Evolutionary conservation across 192 early-diverging fungal genomes (phyloP).

Genomic region (Chytriomyces sp.): DNA sequence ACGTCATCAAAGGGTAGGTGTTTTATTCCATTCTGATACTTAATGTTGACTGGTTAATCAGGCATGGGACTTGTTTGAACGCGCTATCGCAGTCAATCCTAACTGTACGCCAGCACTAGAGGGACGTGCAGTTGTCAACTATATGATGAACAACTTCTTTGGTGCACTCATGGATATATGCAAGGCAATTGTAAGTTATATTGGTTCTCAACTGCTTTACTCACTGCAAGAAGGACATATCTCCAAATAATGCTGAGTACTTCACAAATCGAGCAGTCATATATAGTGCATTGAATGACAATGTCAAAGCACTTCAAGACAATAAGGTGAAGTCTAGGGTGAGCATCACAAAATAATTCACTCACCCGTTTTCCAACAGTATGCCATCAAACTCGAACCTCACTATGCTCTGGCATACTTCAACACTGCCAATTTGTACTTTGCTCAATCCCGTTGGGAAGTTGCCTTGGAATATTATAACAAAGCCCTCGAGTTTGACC

Average conservation of each 20-base stretch:
- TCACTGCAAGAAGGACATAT: constrained; percentile 39
- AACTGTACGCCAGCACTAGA: constrained; percentile 54
- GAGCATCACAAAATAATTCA: background rate
- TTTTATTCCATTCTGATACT: background rate
- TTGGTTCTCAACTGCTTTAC: background rate
- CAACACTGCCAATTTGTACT: constrained; percentile 56
- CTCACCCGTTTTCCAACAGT: constrained; percentile 19
- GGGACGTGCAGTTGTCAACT: constrained; percentile 53
- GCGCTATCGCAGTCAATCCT: constrained; percentile 47
- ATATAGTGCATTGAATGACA: constrained; percentile 50
- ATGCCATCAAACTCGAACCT: constrained; percentile 49
- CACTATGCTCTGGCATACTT: constrained; percentile 51
- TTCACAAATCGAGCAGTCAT: constrained; percentile 56
- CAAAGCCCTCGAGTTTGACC: constrained; percentile 37
- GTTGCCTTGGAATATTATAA: constrained; percentile 44
- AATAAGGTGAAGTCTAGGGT: constrained; percentile 48
- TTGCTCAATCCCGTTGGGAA: constrained; percentile 52
- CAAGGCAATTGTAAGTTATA: constrained; percentile 48
- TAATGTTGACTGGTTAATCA: background rate
- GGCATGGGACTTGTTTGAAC: constrained; percentile 53
- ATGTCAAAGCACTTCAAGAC: constrained; percentile 49
- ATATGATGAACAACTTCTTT: constrained; percentile 46
- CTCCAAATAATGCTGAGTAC: constrained; percentile 49
- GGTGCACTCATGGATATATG: constrained; percentile 55
- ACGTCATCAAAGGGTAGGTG: constrained; percentile 38